Base-by-base conservation (phyloP, 495 filamentous ascomycete genomes). In the Penicillium arizonense region DNA sequence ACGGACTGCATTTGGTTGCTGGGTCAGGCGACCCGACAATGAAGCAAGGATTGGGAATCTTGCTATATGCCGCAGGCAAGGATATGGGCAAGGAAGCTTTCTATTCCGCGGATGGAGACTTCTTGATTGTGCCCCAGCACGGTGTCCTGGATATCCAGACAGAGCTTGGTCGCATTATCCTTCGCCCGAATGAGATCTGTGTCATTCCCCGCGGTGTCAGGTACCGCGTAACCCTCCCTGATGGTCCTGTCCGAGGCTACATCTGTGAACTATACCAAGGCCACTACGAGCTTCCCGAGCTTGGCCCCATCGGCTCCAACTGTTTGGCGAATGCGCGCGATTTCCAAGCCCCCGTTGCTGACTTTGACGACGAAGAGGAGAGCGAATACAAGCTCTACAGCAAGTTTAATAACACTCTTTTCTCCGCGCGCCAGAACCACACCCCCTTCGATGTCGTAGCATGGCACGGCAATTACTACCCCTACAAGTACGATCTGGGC, bases 71-170 rank as follows among this genome's bases (percentile, higher is more conserved):
- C 0, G 89, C 87, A 0, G 89, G 88, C 18, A 87, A 82, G 58
- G 85, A 87, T 52, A 96, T 96, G 91, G 77, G 77, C 37, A 76
- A 83, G 42, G 74, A 81, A 40, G 90, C 89, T 0, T 96, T 93
- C 66, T 96, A 93, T 70, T 90, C 86, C n/a, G 86, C 90, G 0
- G 91, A 96, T 61, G 91, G 91, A 0, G 91, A 96, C 69, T 84
- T 95, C 62, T 70, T 96, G 36, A 86, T 96, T 55, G 91, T 96
- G 10, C 79, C 84, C 0, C 90, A 96, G 65, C 85, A 92, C 58
- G 91, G 91, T 13, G 83, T 83, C 30, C 77, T 96, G 42, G 87
- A 96, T 60, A 89, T 96, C 48, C 86, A 87, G 59, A 92, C 91
- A 0, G 91, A 96, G 70, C 71, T 95, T 26, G 91, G 91, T 10